Evolutionary conservation across 441 rosid species (phyloP).

Genomic region (Viola pubescens): DNA sequence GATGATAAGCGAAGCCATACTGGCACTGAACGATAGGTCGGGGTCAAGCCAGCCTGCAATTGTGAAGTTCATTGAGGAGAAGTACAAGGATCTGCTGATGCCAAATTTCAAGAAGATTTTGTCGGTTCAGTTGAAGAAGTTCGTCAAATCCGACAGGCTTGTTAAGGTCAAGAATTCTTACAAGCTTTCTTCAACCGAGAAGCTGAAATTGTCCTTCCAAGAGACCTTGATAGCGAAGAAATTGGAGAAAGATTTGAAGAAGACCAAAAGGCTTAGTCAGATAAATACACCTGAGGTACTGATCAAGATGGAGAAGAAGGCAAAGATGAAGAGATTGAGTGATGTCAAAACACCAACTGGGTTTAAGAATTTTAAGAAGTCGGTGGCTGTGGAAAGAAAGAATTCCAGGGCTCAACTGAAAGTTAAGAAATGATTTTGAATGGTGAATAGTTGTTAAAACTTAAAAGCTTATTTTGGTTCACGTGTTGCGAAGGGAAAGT

Average conservation of each 20-base stretch:
- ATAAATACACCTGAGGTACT: slow-evolving; percentile 28
- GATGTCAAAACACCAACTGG: slow-evolving; percentile 28
- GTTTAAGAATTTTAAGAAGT: slow-evolving; percentile 18
- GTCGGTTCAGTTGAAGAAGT: slow-evolving; percentile 50
- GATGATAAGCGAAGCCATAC: slow-evolving; percentile 77
- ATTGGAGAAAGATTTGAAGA: not conserved
- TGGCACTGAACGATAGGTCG: slow-evolving; percentile 53
- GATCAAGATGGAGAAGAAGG: slow-evolving; percentile 10
- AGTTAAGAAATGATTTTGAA: not conserved
- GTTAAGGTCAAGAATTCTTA: slow-evolving; percentile 56
- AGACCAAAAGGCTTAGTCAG: slow-evolving; percentile 18
- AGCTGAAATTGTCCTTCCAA: slow-evolving; percentile 4
- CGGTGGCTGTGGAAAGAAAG: slow-evolving; percentile 2
- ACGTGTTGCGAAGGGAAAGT: not conserved
- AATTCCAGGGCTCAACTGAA: not conserved
- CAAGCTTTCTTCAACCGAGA: slow-evolving; percentile 33
- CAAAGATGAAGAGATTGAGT: slow-evolving; percentile 23
- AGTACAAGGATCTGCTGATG: slow-evolving; percentile 47
- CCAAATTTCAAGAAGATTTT: slow-evolving; percentile 55
- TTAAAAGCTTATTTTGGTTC: not conserved
- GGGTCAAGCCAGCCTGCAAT: slow-evolving; percentile 89
- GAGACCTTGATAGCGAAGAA: not conserved
- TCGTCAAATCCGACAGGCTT: slow-evolving; percentile 49
- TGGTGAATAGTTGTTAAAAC: not conserved
- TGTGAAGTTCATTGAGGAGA: slow-evolving; percentile 63